Percentiles rank a stretch among this genome's conserved stretches.
Evolutionary conservation across 164 flowering plant species (phyloP).

Genomic region (Chimonanthus salicifolius): DNA sequence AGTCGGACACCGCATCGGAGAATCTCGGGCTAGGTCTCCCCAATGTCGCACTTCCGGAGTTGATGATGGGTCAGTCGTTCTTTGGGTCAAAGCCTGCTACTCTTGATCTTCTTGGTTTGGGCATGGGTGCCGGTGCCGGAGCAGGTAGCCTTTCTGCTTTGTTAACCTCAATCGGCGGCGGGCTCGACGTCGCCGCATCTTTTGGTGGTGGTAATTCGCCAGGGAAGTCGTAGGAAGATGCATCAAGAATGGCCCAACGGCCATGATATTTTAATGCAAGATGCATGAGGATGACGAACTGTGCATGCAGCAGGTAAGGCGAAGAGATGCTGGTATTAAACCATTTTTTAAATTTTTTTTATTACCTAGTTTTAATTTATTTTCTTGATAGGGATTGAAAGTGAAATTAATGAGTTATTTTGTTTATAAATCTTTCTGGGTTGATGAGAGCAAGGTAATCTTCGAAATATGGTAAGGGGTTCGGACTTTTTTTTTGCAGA

Average conservation of each 20-base stretch:
- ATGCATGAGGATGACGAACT: neutral
- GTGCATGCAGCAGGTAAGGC: neutral
- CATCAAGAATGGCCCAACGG: constrained; percentile 7
- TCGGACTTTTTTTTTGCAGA: no score
- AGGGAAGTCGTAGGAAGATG: constrained; percentile 23
- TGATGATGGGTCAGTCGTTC: constrained; percentile 31
- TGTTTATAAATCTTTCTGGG: no score
- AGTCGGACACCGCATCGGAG: constrained; percentile 22
- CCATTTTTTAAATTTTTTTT: no score
- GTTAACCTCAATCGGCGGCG: constrained; percentile 60
- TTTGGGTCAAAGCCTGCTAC: constrained; percentile 47
- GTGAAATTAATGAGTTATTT: no score
- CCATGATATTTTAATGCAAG: no score
- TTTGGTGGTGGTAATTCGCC: constrained; percentile 25
- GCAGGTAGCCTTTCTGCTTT: constrained; percentile 38
- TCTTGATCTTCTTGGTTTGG: constrained; percentile 64
- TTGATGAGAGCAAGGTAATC: no score
- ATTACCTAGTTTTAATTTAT: no score
- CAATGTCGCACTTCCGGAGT: constrained; percentile 27
- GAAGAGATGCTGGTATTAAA: neutral
- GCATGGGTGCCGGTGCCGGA: constrained; percentile 33
- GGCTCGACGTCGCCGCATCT: constrained; percentile 41
- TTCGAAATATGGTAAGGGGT: no score
- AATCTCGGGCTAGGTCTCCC: constrained; percentile 38
- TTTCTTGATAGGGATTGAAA: no score